Conservation (phyloP, 2,329 filamentous ascomycete species). For the Diaporthe amygdali region DNA sequence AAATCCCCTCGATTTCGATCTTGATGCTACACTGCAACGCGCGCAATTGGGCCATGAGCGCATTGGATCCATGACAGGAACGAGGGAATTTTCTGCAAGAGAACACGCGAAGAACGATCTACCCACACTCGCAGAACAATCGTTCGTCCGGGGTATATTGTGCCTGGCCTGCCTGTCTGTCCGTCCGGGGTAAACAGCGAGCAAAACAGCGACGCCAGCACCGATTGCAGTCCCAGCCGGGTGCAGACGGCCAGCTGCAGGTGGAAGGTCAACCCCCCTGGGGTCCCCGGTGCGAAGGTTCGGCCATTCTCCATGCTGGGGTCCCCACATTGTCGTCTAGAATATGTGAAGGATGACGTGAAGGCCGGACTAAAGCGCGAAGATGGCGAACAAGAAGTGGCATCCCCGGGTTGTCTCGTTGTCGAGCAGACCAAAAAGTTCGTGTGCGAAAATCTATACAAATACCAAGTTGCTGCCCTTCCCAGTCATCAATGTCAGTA, state of each 20-base stretch:
- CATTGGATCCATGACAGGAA: neutral
- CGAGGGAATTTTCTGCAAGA: slow-evolving; percentile 12
- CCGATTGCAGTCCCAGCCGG: neutral
- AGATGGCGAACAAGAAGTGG: neutral
- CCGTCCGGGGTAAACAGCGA: slow-evolving; percentile 25
- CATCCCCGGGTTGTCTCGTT: neutral
- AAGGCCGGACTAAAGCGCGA: neutral
- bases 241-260: neutral
- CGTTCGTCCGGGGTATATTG: neutral
- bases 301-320: slow-evolving; percentile 19
- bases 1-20: neutral
- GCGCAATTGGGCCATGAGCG: neutral
- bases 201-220: slow-evolving; percentile 20
- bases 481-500: neutral
- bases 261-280: slow-evolving; percentile 6
- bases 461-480: slow-evolving; percentile 2
- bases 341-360: slow-evolving; percentile 8
- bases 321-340: slow-evolving; percentile 19
- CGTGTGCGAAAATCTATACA: neutral
- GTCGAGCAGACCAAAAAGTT: neutral
- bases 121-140: neutral
- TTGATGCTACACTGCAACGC: neutral
- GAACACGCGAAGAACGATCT: neutral
- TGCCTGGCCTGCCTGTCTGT: neutral
- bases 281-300: slow-evolving; percentile 18